Conservation (phyloP, 352 stramenopile genomes). For the Pythium volutum region DNA sequence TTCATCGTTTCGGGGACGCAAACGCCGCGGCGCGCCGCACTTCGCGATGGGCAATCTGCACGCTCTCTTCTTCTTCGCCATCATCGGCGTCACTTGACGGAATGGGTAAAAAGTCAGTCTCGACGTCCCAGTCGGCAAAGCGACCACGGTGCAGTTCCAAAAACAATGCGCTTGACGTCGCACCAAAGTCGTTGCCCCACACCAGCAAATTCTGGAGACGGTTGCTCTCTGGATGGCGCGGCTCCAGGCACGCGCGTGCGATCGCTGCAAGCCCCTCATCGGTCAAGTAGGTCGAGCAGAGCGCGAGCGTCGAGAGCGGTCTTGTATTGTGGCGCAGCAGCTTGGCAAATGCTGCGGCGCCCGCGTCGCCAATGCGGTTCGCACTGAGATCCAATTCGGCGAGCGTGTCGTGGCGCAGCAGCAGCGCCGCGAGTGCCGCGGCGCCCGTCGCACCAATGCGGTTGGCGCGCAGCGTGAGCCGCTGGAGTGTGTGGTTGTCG, state of each 20-base stretch:
- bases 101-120: constrained; percentile 57
- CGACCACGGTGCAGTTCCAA: constrained; percentile 37
- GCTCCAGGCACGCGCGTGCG: constrained; percentile 37
- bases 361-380: constrained; percentile 62
- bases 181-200: constrained; percentile 72
- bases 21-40: constrained; percentile 32
- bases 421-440: constrained; percentile 47
- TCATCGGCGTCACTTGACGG: constrained; percentile 31
- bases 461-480: constrained; percentile 61
- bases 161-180: constrained; percentile 31
- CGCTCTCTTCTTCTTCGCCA: constrained; percentile 11
- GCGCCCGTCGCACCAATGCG: constrained; percentile 59
- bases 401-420: constrained; percentile 47
- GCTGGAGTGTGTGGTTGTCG: constrained; percentile 57
- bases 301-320: constrained; percentile 39
- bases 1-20: constrained; percentile 46
- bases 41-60: constrained; percentile 59
- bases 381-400: constrained; percentile 57
- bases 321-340: constrained; percentile 42
- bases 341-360: constrained; percentile 49
- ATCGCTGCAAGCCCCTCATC: constrained; percentile 46
- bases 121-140: constrained; percentile 38
- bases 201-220: constrained; percentile 46
- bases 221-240: constrained; percentile 26
- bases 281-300: constrained; percentile 60